Conservation (phyloP, 441 rosid genomes). For the Pelargonium myrrhifolium region DNA sequence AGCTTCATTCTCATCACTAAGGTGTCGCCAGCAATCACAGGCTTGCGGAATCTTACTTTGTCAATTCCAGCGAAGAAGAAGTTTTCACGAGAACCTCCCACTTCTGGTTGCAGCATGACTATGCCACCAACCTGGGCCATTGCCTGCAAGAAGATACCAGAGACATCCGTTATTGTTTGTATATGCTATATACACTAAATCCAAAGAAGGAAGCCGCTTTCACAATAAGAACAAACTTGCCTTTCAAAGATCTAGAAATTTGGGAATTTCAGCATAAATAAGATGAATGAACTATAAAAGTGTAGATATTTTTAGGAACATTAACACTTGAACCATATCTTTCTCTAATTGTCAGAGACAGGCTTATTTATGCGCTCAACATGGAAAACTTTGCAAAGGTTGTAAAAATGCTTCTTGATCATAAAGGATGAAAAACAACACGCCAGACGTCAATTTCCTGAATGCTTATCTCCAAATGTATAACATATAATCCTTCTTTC, state of each 20-base stretch:
- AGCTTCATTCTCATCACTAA: constrained; percentile 88
- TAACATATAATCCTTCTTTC: background rate
- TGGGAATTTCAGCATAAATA: background rate
- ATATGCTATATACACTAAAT: no score
- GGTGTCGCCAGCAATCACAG: constrained; percentile 85
- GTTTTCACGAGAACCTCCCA: constrained; percentile 63
- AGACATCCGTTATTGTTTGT: background rate
- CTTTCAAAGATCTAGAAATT: background rate
- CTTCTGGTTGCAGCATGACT: constrained; percentile 83
- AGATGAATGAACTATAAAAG: no score
- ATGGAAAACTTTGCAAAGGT: background rate
- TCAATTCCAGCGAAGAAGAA: constrained; percentile 81
- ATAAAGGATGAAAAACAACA: background rate
- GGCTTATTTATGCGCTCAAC: no score
- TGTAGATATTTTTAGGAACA: no score
- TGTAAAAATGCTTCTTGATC: background rate
- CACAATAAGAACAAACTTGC: background rate
- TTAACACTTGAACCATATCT: no score
- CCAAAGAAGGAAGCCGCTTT: background rate
- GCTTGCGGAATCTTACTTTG: constrained; percentile 75
- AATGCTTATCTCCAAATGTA: background rate
- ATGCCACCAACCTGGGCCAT: constrained; percentile 90
- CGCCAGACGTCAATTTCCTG: no score
- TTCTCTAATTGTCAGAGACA: no score
- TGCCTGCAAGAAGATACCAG: constrained; percentile 36